Conservation (phyloP, 257 asterid species). For the Primulina huaijiensis region DNA sequence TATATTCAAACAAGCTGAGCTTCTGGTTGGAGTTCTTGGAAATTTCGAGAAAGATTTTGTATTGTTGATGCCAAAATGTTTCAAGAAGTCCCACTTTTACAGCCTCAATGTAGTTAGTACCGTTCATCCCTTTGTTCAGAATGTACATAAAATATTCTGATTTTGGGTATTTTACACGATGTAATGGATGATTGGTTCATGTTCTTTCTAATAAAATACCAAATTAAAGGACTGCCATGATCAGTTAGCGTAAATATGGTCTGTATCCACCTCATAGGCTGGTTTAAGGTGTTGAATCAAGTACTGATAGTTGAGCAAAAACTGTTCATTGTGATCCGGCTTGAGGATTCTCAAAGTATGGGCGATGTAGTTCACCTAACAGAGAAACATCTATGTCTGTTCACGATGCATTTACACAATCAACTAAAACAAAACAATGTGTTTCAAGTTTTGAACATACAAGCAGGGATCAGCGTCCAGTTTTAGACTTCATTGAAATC, state of each 20-base stretch:
- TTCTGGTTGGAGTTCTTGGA: not conserved
- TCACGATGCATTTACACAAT: not conserved
- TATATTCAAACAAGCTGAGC: conserved; percentile 27
- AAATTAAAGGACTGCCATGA: not conserved
- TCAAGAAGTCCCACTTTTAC: not conserved
- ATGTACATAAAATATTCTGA: conserved; percentile 13
- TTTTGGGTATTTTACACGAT: not conserved
- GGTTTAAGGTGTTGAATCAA: not conserved
- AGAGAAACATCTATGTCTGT: not conserved
- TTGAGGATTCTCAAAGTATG: not conserved
- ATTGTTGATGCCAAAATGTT: not conserved
- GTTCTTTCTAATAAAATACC: conserved; percentile 3
- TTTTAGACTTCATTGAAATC: not conserved
- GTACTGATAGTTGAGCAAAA: not conserved
- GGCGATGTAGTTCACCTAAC: not conserved
- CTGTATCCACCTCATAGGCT: not conserved
- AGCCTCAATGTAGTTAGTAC: not conserved
- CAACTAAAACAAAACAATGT: not conserved
- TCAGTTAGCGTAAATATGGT: not conserved
- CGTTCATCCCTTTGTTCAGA: not conserved
- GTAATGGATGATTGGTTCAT: not conserved
- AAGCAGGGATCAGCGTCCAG: not conserved
- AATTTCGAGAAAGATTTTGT: not conserved
- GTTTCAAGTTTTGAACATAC: not conserved
- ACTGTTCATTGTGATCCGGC: not conserved